A percentile compares a stretch with the other conserved stretches of the same genome.
Evolutionary conservation across 1,284 basidiomycete genomes (phyloP).

Genomic region (Apiotrichum gamsii): DNA sequence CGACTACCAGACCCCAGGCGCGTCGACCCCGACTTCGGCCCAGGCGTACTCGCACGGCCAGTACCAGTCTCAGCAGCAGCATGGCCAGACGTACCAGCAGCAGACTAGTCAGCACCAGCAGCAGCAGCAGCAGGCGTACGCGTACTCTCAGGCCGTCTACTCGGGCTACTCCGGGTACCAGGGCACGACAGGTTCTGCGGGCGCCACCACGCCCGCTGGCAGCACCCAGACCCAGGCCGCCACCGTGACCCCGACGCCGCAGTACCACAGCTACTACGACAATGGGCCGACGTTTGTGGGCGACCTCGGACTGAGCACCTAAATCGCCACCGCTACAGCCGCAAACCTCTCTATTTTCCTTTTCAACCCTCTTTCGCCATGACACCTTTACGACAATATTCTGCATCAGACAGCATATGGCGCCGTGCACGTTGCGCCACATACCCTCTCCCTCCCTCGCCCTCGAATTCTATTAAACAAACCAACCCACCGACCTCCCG

Average conservation of each 20-base stretch:
- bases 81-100: not conserved
- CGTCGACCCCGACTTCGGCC: too few relatives aligned
- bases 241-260: not conserved
- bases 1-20: not conserved
- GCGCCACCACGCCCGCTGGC: not conserved
- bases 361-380: constrained; percentile 7
- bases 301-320: constrained; percentile 14
- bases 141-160: not conserved
- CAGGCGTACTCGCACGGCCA: not conserved
- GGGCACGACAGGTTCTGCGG: not conserved
- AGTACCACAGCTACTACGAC: constrained; percentile 11
- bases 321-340: constrained; percentile 1
- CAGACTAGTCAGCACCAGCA: not conserved
- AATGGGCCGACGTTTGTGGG: constrained; percentile 8
- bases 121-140: not conserved
- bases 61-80: not conserved
- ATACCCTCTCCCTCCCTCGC: constrained; percentile 4
- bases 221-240: too few relatives aligned
- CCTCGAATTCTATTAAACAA: constrained; percentile 1
- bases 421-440: constrained; percentile 3
- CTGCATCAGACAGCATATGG: not conserved
- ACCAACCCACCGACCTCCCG: too few relatives aligned
- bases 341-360: not conserved
- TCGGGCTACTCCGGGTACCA: constrained; percentile 3
- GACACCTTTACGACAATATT: not conserved